Evolutionary conservation across 345 rosid species (phyloP), one percentile per base, ranked within the genome.

Genomic region (Pseudoturritis turrita): DNA sequence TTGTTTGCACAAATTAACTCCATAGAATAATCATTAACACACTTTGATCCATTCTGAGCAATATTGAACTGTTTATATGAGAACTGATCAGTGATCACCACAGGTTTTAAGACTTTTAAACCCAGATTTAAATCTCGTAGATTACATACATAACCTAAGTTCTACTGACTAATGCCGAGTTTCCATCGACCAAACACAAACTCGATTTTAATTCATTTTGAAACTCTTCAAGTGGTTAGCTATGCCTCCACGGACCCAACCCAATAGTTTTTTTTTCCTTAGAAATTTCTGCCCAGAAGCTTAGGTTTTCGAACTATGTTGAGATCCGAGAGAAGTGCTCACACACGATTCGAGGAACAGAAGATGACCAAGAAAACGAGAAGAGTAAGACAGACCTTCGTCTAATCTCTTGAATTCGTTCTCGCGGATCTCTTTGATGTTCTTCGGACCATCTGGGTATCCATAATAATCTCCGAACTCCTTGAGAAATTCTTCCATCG

Each of bases 381-480:
- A 14, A 37, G 4, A 12, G 7, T 0, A 53, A 54, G 29, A 41
- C 3, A 17, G 13, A 86, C 91, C 89, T 56, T 79, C 46, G 59
- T 87, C 78, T 78, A 89, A 75, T 60, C 99, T 88, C 74, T 86
- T 87, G 88, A 91, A 95, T 68, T 95, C 97, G 22, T 87, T 71
- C 3, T 90, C 85, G 31, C 99, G 88, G 72, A 91, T 89, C 69
- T 87, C 81, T 21, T 84, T 86, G 65, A 95, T 81, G 79, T 62
- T 78, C 73, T 88, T 91, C 10, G 87, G 84, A 45, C 82, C 92
- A 71, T 87, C 67, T 8, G 96, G 97, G 54, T 95, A 95, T 25
- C 99, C 99, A 71, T 95, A 91, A 55, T 73, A 82, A 15, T 52
- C 81, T 19, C 93, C 92, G 22, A 87, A 95, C 60, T 89, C 90